phyloP scores from a whole-genome alignment of 2,329 filamentous ascomycete species.

The Xylariaceae sp. region DNA sequence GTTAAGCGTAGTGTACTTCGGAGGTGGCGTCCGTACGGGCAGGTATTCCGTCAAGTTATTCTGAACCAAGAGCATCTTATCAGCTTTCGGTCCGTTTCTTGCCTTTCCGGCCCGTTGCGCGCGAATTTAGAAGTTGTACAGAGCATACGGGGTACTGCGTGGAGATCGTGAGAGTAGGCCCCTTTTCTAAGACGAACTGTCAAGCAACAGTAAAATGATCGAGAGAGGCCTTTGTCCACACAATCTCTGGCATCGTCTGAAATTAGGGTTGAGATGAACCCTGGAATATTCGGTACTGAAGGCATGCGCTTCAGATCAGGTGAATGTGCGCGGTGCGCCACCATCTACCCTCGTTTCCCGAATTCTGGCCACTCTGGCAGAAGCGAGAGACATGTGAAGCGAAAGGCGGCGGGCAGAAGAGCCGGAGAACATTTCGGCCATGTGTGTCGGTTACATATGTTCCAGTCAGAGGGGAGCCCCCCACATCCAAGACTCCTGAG shows the following conservation, averaged over 20 bases:
- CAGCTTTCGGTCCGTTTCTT: not conserved
- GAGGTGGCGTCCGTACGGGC: not conserved
- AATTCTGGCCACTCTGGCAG: not conserved
- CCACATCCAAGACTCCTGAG: not conserved
- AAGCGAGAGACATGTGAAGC: not conserved
- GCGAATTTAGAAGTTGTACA: not conserved
- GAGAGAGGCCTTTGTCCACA: not conserved
- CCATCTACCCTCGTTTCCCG: not conserved
- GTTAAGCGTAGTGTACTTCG: not conserved
- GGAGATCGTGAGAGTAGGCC: not conserved
- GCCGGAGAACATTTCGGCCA: not conserved
- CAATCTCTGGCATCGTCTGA: not conserved
- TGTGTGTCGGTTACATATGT: not conserved
- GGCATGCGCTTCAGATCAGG: not conserved
- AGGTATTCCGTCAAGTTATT: not conserved
- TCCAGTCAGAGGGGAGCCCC: conserved; percentile 1
- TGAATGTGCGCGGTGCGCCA: not conserved
- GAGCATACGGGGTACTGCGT: not conserved
- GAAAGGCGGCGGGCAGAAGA: not conserved
- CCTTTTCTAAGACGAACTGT: not conserved
- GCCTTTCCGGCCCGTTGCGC: not conserved
- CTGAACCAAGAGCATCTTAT: not conserved
- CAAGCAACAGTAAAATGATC: not conserved
- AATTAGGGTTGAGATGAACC: not conserved
- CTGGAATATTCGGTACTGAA: not conserved